Conservation (phyloP, 306 rosid genomes). For the Corylus avellana region DNA sequence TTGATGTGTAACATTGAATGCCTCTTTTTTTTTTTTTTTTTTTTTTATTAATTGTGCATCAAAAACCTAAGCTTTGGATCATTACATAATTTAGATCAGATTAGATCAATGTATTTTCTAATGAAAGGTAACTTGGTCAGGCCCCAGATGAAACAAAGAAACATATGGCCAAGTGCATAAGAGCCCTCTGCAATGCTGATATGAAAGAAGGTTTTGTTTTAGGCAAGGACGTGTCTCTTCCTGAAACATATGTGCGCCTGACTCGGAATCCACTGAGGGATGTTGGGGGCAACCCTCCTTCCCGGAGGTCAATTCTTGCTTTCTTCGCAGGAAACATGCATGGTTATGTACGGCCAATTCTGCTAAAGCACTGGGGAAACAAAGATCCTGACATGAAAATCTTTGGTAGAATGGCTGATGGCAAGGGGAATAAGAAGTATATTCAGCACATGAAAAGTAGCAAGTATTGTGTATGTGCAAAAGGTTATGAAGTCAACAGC, state of each 20-base stretch:
- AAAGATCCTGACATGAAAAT: conserved; percentile 91
- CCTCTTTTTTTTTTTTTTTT: background rate
- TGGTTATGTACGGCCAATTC: conserved; percentile 73
- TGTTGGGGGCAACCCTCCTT: conserved; percentile 75
- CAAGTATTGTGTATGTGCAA: conserved; percentile 90
- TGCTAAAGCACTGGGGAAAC: conserved; percentile 75
- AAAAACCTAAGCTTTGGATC: background rate
- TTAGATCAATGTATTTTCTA: conserved; percentile 29
- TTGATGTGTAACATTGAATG: background rate
- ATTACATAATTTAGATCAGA: background rate
- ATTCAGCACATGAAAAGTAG: conserved; percentile 71
- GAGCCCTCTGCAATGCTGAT: conserved; percentile 96
- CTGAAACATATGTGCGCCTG: conserved; percentile 68
- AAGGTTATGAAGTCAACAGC: conserved; percentile 93
- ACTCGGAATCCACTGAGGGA: conserved; percentile 61
- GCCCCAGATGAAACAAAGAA: conserved; percentile 82
- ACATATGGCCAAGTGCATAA: conserved; percentile 62
- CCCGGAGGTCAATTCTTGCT: conserved; percentile 67
- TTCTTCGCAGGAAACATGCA: conserved; percentile 90
- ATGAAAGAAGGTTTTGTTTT: conserved; percentile 78
- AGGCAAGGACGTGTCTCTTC: conserved; percentile 90
- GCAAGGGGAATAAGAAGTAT: conserved; percentile 58
- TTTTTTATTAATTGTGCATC: background rate
- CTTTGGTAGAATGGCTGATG: conserved; percentile 53
- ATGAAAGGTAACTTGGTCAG: conserved; percentile 52